Base-by-base conservation (phyloP, 208 protist genomes). In the Trypanosomatidae sp. region DNA sequence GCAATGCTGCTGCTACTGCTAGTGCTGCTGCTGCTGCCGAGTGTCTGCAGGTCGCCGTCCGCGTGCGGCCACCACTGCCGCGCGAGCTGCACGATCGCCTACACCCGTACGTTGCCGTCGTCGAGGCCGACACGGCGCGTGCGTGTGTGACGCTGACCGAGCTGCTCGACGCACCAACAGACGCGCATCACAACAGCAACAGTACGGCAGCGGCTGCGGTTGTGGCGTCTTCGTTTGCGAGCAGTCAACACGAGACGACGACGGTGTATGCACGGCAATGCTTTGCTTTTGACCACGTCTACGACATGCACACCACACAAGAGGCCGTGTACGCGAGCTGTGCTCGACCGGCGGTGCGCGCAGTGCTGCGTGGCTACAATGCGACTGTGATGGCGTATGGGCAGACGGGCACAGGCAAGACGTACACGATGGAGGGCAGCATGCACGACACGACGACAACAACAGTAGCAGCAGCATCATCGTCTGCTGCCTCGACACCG, bases 381-480 rank as follows among this genome's bases (percentile, higher is more conserved):
- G 72, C 71, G 6, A 87, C 88, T 0, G 53, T 96, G 19, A 91
- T 96, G 81, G 89, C 80, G 49, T 96, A 96, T 58, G 88, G 88
- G 0, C 88, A 91, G 57, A 96, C 88, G 6, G 84, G 85, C 39
- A 92, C 88, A 0, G 88, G 88, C 25, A 96, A 96, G 63, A 83
- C 83, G 10, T 92, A 65, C 60, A 96, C 88, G 6, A 91, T 95
- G 88, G 77, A 88, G 53, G 87, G 88, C 8, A 76, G 79, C 53
- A 74, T 75, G 11, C 80, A 57, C 51, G 66, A 85, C 40, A 76
- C 83, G 52, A 60, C 83, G n/a, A n/a, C n/a, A n/a, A n/a, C n/a
- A n/a, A n/a, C n/a, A n/a, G n/a, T n/a, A n/a, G n/a, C n/a, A n/a
- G n/a, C n/a, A n/a, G n/a, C n/a, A n/a, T n/a, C n/a, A n/a, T n/a